Evolutionary conservation across 2,329 filamentous ascomycete species (phyloP), one percentile per base, ranked within the genome.

Genomic region (Neodidymelliopsis sp.): DNA sequence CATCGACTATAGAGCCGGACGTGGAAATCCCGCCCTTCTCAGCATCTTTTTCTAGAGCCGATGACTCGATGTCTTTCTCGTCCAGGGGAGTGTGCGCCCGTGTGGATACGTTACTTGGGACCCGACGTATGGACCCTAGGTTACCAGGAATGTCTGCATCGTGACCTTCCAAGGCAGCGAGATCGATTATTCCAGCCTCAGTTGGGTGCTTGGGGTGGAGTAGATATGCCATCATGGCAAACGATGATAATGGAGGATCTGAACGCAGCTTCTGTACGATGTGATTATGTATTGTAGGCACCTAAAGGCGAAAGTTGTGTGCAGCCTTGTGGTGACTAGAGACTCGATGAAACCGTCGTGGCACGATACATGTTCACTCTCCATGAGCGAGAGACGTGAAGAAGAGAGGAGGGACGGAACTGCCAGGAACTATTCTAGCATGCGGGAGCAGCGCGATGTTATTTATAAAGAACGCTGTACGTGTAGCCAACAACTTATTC

Each of bases 91-190:
- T 47, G 20, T 37, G 46, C 24, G 36, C 31, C 13, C 38, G 39
- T 23, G 39, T 40, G 6, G 62, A 56, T 7, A 47, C 42, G 16
- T 54, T 47, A 33, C 50, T 57, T 3, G 42, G 27, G 6, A 56
- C 48, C 31, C 54, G 45, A n/a, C 46, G 53, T 35, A 72, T 60
- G 2, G 64, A 65, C 16, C 72, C 69, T 6, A 61, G 39, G 35
- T 70, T 71, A 20, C 59, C 60, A 20, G 69, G 68, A 22, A 74
- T 73, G 43, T 75, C 72, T 37, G 72, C 70, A 59, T 75, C 71
- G 35, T 75, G 72, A 8, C 69, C 68, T 58, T 75, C 73, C 12
- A 66, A 59, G 24, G 53, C 64, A 10, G 74, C 70, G 11, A 71
- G 58, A 7, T 69, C 63, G 30, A 72, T 65, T 13, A 73, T 67